Evolutionary conservation across 257 asterid species (phyloP), one percentile per base, ranked within the genome.

Genomic region (Misopates orontium): DNA sequence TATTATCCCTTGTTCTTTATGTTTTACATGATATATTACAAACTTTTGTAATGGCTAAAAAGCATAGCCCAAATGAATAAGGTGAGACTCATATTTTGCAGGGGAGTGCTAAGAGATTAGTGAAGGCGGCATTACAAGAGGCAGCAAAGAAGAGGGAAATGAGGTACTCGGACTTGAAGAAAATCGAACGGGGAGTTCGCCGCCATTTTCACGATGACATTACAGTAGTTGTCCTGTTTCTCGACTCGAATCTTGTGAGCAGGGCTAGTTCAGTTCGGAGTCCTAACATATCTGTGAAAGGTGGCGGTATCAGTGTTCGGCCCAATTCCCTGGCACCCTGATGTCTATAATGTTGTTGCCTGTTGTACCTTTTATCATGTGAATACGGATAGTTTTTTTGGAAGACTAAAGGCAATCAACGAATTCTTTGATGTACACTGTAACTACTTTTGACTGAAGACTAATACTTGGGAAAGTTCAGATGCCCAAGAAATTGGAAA

Each of bases 101-200:
- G 96, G 97, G 96, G 41, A 88, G 85, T 68, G 96, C 97, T 14
- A 78, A 77, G 80, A 85, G 88, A 82, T 73, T 90, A 67, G 90
- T 90, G 58, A 90, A 90, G 72, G 74, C 84, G 21, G 96, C 96
- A 42, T 51, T 90, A 25, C 96, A 75, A 75, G 95, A 78, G 81
- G 97, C 97, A 52, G 96, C 96, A 0, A 90, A 87, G 86, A 90
- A 90, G 71, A 75, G 97, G 72, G 97, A 90, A 70, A 90, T 90
- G 97, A 85, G 97, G 67, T 90, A 90, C 77, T 88, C 96, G 0
- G 97, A 90, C 76, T 70, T 90, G 89, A 90, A 88, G 84, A 88
- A 86, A 66, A 90, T 90, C 7, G 96, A 88, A 68, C 79, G 96
- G 0, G 95, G 95, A 45, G 93, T 90, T 5, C 92, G 97, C 2